Conservation (phyloP, 1,139 yeast species). For the Geotrichum candidum region DNA sequence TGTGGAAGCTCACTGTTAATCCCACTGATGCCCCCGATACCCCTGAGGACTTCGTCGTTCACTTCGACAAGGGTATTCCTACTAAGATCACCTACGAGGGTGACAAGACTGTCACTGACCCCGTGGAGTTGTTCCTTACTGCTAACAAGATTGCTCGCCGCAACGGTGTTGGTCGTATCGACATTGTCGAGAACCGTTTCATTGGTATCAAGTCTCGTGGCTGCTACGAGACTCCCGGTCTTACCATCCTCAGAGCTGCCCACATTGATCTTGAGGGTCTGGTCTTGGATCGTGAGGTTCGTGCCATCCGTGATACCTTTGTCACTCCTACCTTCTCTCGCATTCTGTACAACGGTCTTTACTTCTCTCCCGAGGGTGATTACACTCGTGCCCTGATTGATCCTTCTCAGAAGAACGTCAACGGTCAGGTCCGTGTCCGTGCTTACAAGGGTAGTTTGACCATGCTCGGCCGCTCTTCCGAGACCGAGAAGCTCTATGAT, state of each 20-base stretch:
- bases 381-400: slow-evolving; percentile 87
- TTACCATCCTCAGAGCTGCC: slow-evolving; percentile 85
- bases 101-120: slow-evolving; percentile 64
- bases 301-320: slow-evolving; percentile 92
- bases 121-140: slow-evolving; percentile 85
- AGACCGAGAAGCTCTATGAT: slow-evolving; percentile 92
- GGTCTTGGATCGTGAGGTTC: slow-evolving; percentile 94
- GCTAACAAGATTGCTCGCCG: slow-evolving; percentile 96
- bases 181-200: slow-evolving; percentile 97
- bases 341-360: slow-evolving; percentile 91
- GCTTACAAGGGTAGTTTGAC: slow-evolving; percentile 84
- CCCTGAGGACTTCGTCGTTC: slow-evolving; percentile 83
- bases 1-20: slow-evolving; percentile 98
- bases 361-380: slow-evolving; percentile 97
- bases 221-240: slow-evolving; percentile 98
- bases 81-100: slow-evolving; percentile 64
- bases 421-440: slow-evolving; percentile 91
- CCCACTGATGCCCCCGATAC: slow-evolving; percentile 90
- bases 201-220: slow-evolving; percentile 99
- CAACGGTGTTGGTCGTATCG: slow-evolving; percentile 98
- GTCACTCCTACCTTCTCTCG: slow-evolving; percentile 90
- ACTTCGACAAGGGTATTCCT: slow-evolving; percentile 83
- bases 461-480: slow-evolving; percentile 89
- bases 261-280: slow-evolving; percentile 96
- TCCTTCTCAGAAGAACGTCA: slow-evolving; percentile 91